phyloP scores from a whole-genome alignment of 495 filamentous ascomycete species.

The Neurospora sp. region DNA sequence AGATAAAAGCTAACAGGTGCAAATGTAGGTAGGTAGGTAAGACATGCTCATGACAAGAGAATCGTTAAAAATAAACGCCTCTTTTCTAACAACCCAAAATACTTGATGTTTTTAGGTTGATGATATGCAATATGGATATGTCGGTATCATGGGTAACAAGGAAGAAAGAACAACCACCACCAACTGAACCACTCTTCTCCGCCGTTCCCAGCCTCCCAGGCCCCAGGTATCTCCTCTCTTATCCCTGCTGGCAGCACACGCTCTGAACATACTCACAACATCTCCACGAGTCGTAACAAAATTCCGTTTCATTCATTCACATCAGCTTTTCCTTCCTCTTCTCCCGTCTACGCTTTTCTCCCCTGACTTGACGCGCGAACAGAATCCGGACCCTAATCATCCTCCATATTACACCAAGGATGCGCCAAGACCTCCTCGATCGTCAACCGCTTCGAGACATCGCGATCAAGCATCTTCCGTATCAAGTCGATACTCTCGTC shows the following conservation, averaged over 20 bases:
- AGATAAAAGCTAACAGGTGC: neutral
- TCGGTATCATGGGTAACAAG: neutral
- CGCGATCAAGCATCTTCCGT: conserved; percentile 78
- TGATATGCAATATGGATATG: neutral
- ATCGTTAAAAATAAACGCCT: neutral
- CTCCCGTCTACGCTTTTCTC: neutral
- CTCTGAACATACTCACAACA: neutral
- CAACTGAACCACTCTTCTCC: neutral
- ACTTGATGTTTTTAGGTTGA: neutral
- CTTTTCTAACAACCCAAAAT: neutral
- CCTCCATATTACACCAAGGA: conserved; percentile 53
- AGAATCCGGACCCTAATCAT: neutral
- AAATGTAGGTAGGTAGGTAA: neutral
- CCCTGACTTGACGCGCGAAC: neutral
- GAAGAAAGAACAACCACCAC: neutral
- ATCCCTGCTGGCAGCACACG: neutral
- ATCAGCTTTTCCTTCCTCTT: neutral
- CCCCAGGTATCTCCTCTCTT: neutral
- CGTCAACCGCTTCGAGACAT: conserved; percentile 68
- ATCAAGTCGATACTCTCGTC: conserved; percentile 87
- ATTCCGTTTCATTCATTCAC: neutral
- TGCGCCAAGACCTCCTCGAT: conserved; percentile 82
- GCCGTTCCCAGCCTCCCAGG: neutral
- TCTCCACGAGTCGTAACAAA: neutral
- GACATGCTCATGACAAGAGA: neutral